Percentiles rank a stretch among this genome's conserved stretches.
These are phyloP conservation scores for Leptographium galeiforme DNA, from an alignment of 2,329 filamentous ascomycete genomes.

Conservation along the genomic window DNA sequence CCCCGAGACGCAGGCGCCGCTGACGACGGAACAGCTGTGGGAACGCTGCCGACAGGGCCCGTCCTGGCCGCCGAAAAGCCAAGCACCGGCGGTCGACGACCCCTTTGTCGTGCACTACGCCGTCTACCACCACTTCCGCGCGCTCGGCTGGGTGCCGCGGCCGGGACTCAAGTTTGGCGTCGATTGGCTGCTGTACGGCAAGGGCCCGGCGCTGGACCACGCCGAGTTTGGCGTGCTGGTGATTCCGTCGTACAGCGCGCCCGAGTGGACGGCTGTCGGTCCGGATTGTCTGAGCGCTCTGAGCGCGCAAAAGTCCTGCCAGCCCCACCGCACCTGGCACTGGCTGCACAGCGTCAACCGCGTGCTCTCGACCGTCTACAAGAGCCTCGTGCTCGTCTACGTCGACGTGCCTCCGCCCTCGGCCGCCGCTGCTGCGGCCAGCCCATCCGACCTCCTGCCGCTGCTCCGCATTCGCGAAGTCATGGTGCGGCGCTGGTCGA, in stretches of 20 bases:
- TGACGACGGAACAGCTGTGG: conserved; percentile 47
- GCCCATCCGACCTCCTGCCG: conserved; percentile 50
- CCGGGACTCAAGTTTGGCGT: conserved; percentile 89
- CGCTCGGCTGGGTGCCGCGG: conserved; percentile 86
- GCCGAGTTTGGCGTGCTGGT: conserved; percentile 85
- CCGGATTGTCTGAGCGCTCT: conserved; percentile 9
- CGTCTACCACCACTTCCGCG: conserved; percentile 92
- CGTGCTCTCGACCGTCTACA: conserved; percentile 78
- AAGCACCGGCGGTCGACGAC: conserved; percentile 47
- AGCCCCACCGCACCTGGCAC: conserved; percentile 40
- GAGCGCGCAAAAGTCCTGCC: conserved; percentile 13
- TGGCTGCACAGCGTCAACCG: conserved; percentile 84
- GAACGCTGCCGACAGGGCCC: conserved; percentile 55
- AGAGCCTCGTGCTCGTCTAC: conserved; percentile 79
- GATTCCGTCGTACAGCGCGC: conserved; percentile 65
- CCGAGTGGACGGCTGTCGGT: conserved; percentile 49
- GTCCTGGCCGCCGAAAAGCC: conserved; percentile 47
- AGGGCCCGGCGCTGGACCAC: conserved; percentile 87
- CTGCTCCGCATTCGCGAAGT: conserved; percentile 70
- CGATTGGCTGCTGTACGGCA: conserved; percentile 88
- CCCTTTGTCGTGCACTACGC: conserved; percentile 76
- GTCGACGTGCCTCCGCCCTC: conserved; percentile 71
- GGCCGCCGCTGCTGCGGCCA: conserved; percentile 25
- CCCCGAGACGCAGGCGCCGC: conserved; percentile 25
- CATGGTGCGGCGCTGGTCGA: conserved; percentile 69